Base-by-base conservation (phyloP, 2,329 filamentous ascomycete species). In the Aaosphaeria pasadenensis region DNA sequence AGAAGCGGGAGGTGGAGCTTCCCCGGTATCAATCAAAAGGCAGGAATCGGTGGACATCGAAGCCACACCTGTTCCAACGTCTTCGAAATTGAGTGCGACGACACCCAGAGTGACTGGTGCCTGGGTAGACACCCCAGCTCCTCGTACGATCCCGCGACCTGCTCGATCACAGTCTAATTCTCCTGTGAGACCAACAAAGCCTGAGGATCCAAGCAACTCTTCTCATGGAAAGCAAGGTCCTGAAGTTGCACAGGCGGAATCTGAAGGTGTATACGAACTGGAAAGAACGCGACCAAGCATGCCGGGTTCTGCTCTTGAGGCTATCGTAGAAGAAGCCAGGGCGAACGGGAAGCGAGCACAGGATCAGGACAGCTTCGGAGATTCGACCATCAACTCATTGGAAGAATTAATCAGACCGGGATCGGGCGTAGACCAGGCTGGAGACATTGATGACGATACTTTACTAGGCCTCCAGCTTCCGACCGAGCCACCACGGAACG, bases 301-400 rank as follows among this genome's bases (percentile, higher is more conserved):
- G 3, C 66, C 66, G 6, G 54, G 54, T 30, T 71, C 68, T 24
- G 68, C 63, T 4, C 62, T 77, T 5, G 65, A 71, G 45, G 70
- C 72, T 13, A 60, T 77, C 13, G 60, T 77, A 1, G 59, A 66
- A 44, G 65, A 72, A 53, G 70, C 69, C 5, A 67, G 62, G 58
- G 54, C 60, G 5, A 53, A 50, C 29, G 53, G 50, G 29, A 42
- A 36, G n/a, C 32, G 29, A 29, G 44, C 47, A 29, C 49, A 49
- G 32, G 45, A 45, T 24, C 51, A 55, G 28, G 63, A 70, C 13
- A 56, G 63, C 31, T 68, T 70, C 36, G 75, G 74, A 33, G 75
- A 78, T 30, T 73, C 71, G 13, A 78, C 75, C 4, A 71, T 77
- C 39, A 70, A 74, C 41, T 77, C 74, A 4, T 62, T 78, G 6